Percentiles rank a stretch among this genome's conserved stretches.
Evolutionary conservation across 169 alveolate genomes (phyloP).

Genomic region (Theileria equi): DNA sequence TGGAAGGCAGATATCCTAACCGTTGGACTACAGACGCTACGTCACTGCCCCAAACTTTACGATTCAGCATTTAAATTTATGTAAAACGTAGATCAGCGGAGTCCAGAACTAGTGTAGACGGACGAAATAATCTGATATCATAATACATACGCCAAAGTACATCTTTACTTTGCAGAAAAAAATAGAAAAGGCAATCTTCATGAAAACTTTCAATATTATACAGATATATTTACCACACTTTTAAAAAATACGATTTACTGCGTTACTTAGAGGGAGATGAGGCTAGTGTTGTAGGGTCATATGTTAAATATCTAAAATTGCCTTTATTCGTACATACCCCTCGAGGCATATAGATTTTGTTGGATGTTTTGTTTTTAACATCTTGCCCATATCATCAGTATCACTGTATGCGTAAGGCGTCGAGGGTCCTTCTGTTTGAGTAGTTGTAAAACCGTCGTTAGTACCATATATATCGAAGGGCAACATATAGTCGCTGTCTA

Average conservation of each 20-base stretch:
- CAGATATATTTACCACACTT: no score
- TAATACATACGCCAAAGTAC: background rate
- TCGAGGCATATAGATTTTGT: background rate
- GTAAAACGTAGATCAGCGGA: no score
- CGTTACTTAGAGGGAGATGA: background rate
- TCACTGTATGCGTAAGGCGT: no score
- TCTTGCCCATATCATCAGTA: background rate
- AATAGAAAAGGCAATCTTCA: no score
- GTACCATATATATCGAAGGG: no score
- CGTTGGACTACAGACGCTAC: conserved; percentile 95
- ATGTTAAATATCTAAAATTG: background rate
- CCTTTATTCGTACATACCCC: conserved; percentile 8
- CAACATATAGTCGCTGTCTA: no score
- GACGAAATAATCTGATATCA: background rate
- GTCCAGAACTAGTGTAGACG: no score
- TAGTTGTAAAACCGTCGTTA: no score
- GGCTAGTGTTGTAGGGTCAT: background rate
- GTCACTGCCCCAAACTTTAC: background rate
- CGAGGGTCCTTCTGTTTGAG: no score
- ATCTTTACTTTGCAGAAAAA: background rate
- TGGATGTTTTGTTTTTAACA: background rate
- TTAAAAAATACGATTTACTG: no score
- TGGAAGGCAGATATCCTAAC: conserved; percentile 98
- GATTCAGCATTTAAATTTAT: no score
- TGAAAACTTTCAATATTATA: no score